Evolutionary conservation across 2,329 filamentous ascomycete species (phyloP), one percentile per base, ranked within the genome.

Genomic region (Aphanoascus verrucosus): DNA sequence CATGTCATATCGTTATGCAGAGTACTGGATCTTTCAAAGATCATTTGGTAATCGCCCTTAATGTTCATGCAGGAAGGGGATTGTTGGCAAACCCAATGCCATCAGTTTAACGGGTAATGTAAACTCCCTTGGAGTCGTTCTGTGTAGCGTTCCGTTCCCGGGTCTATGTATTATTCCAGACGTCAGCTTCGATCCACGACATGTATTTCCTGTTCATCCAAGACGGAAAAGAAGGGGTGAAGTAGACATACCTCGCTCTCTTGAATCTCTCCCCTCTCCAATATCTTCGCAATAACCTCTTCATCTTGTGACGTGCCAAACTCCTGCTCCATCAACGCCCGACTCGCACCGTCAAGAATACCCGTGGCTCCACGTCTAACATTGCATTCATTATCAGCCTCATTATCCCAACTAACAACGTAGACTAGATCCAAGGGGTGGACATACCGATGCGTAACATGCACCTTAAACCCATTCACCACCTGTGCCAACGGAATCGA

Each of bases 391-490:
- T 20, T 15, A 41, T 60, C 28, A 47, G 35, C 7, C 37, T 8
- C 15, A 23, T n/a, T n/a, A n/a, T n/a, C n/a, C n/a, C n/a, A n/a
- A n/a, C n/a, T n/a, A n/a, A n/a, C n/a, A n/a, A n/a, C n/a, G n/a
- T n/a, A n/a, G n/a, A n/a, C n/a, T n/a, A n/a, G n/a, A n/a, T n/a
- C n/a, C n/a, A n/a, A n/a, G n/a, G n/a, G 38, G 52, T 32, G 55
- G 59, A 75, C 86, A 74, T 78, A 96, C 90, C 84, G 86, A 76
- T 94, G 86, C 35, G 89, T 94, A 42, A 85, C 75, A 65, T 95
- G 94, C 65, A 98, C 77, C 78, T 94, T 87, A 78, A 88, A 97
- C 6, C 85, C 79, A 55, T 84, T 88, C 53, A 97, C 79, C 54
- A 98, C 90, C 64, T 96, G 83, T 1, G 86, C 79, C 46, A 97